A percentile compares a stretch with the other conserved stretches of the same genome.
phyloP scores from a whole-genome alignment of 805 yeast species.

The Saccharomycopsis sp. region DNA sequence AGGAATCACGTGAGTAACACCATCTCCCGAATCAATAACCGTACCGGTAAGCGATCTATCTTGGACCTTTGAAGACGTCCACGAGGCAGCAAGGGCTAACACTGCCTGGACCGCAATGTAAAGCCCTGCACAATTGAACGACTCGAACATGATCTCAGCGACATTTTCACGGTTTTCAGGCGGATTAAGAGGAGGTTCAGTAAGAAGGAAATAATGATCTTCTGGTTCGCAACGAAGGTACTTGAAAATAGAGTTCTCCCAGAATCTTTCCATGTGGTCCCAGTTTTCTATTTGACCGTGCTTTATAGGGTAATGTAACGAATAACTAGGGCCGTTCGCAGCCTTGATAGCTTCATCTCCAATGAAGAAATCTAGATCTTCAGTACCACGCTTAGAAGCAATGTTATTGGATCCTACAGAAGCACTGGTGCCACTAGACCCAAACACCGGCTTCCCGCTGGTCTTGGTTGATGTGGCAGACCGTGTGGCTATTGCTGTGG shows the following conservation, averaged over 20 bases:
- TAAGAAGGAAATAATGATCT: conserved; percentile 89
- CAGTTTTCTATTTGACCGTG: conserved; percentile 98
- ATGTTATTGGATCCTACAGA: conserved; percentile 25
- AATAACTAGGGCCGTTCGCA: conserved; percentile 85
- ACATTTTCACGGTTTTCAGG: conserved; percentile 98
- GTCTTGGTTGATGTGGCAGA: conserved; percentile 31
- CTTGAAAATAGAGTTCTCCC: conserved; percentile 97
- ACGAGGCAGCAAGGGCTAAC: conserved; percentile 94
- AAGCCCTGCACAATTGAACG: conserved; percentile 96
- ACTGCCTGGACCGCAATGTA: conserved; percentile 99
- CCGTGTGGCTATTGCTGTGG: conserved; percentile 76
- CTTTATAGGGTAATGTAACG: conserved; percentile 84
- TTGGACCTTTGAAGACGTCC: conserved; percentile 94
- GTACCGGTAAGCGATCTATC: conserved; percentile 97
- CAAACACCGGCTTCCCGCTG: conserved; percentile 25
- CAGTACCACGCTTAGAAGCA: conserved; percentile 60
- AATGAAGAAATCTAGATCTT: conserved; percentile 87
- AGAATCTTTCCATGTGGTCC: conserved; percentile 99
- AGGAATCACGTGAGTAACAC: conserved; percentile 98
- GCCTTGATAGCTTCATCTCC: conserved; percentile 94
- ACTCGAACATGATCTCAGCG: conserved; percentile 98
- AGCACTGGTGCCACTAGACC: conserved; percentile 11
- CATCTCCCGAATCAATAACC: conserved; percentile 97
- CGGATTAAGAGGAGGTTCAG: conserved; percentile 99
- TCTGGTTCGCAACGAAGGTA: conserved; percentile 97